A percentile compares a stretch with the other conserved stretches of the same genome.
Conservation (phyloP, 306 rosid genomes). For the Glycine tomentella region DNA sequence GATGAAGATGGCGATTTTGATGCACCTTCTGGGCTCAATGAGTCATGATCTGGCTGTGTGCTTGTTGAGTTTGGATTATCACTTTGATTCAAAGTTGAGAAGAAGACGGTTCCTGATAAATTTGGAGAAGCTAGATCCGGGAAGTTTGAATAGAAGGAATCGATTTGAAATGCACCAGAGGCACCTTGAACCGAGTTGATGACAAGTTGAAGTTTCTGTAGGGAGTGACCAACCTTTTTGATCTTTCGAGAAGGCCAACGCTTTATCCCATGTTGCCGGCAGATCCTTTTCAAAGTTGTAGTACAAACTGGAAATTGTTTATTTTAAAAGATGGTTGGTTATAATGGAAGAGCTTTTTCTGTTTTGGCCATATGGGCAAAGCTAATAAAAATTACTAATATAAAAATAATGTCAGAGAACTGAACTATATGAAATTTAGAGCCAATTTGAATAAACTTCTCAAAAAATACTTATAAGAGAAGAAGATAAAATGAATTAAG, state of each 20-base stretch:
- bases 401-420: constrained; percentile 21
- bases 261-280: constrained; percentile 94
- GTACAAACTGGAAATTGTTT: constrained; percentile 75
- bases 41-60: constrained; percentile 53
- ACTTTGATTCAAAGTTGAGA: constrained; percentile 64
- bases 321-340: constrained; percentile 29
- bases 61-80: constrained; percentile 56
- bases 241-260: constrained; percentile 99
- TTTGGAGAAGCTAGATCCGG: constrained; percentile 82
- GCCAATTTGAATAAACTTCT: neutral
- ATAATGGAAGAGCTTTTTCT: constrained; percentile 24
- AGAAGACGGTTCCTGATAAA: constrained; percentile 55
- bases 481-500: neutral
- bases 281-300: constrained; percentile 90
- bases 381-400: neutral
- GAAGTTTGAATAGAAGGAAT: constrained; percentile 82
- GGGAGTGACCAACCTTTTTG: constrained; percentile 96
- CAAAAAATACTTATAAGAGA: neutral
- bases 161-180: constrained; percentile 84
- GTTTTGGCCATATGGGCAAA: neutral
- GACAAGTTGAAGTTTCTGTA: constrained; percentile 87
- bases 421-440: neutral
- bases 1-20: constrained; percentile 77
- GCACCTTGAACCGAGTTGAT: constrained; percentile 93
- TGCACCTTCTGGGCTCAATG: constrained; percentile 58